Conservation (phyloP, 768 basidiomycete genomes). For the Cystofilobasidium macerans region DNA sequence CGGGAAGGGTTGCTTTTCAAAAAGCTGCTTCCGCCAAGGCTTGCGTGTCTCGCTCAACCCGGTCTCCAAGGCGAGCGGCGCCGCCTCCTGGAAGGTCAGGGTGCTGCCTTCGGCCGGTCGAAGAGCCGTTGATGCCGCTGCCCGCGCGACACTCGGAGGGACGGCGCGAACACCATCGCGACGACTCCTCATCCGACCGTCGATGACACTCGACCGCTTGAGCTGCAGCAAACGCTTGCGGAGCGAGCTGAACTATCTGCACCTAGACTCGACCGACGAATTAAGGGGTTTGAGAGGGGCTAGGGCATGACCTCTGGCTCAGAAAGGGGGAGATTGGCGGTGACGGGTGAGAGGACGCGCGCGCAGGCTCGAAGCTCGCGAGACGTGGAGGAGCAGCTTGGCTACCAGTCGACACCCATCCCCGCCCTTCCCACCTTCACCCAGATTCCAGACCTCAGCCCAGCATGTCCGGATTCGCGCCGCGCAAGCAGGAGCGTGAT, state of each 20-base stretch:
- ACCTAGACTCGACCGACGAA: not conserved
- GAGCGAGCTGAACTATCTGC: not conserved
- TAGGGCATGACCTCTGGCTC: not conserved
- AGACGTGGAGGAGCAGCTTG: not conserved
- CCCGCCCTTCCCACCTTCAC: not conserved
- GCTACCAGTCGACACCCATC: not conserved
- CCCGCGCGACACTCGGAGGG: not conserved
- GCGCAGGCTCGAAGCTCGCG: not conserved
- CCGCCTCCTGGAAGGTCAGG: not conserved
- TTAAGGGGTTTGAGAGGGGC: not conserved
- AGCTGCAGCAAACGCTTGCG: not conserved
- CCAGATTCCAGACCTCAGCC: not conserved
- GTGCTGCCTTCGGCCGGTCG: too few relatives aligned
- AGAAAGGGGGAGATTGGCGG: not conserved
- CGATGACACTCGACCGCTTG: not conserved
- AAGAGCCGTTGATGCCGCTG: not conserved
- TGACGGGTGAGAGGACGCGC: not conserved
- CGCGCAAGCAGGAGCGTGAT: constrained; percentile 46
- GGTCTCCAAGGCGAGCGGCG: not conserved
- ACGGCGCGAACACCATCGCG: not conserved
- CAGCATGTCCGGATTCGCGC: constrained; percentile 22
- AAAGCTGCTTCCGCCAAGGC: constrained; percentile 16
- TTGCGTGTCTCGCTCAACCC: not conserved
- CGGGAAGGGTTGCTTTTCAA: constrained; percentile 37
- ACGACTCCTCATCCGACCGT: not conserved